phyloP scores from a whole-genome alignment of 2,329 filamentous ascomycete species.

The Cladosporium sp. region DNA sequence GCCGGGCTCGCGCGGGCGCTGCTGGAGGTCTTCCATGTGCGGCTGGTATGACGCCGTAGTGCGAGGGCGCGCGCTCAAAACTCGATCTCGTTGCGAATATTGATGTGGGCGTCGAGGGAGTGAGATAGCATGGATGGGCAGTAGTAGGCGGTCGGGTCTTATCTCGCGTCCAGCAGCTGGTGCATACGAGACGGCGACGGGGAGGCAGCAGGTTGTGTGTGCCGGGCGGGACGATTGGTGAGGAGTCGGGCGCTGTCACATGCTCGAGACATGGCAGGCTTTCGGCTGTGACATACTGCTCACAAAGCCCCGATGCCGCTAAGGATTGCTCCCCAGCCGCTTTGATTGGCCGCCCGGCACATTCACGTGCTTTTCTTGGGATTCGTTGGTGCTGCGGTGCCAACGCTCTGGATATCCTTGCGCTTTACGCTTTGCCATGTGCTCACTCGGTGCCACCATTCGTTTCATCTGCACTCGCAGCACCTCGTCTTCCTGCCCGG shows the following conservation, averaged over 20 bases:
- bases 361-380: conserved; percentile 11
- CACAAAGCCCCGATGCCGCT: conserved; percentile 6
- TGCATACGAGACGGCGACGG: conserved; percentile 7
- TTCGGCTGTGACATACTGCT: conserved; percentile 18
- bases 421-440: conserved; percentile 7
- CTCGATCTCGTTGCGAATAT: conserved; percentile 13
- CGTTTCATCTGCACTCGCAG: conserved; percentile 2
- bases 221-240: conserved; percentile 19
- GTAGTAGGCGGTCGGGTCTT: not conserved
- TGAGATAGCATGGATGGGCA: conserved; percentile 14
- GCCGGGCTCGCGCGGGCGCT: conserved; percentile 7
- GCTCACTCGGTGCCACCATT: not conserved
- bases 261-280: conserved; percentile 8
- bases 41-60: conserved; percentile 6
- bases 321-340: not conserved
- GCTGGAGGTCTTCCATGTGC: conserved; percentile 18
- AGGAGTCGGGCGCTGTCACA: conserved; percentile 22
- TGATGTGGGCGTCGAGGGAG: conserved; percentile 12
- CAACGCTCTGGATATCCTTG: not conserved
- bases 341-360: not conserved
- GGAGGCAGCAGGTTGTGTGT: conserved; percentile 11
- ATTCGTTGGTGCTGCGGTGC: not conserved
- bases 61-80: not conserved
- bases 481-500: not conserved
- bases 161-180: conserved; percentile 6